phyloP scores from a whole-genome alignment of 2,329 filamentous ascomycete species.

The Colletotrichum tanaceti region DNA sequence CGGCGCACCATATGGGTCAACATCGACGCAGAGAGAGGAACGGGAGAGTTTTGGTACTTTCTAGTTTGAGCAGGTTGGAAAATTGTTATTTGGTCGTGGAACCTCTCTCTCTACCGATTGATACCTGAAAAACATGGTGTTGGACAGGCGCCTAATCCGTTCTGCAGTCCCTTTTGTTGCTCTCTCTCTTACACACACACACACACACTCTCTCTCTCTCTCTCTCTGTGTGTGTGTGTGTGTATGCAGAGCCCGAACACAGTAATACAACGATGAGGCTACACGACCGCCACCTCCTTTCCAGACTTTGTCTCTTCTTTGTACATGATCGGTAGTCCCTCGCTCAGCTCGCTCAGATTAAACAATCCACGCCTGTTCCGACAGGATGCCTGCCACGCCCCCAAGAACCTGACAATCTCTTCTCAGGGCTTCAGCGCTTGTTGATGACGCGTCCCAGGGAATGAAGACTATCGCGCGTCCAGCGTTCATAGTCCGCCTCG shows the following conservation, averaged over 20 bases:
- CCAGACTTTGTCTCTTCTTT: not conserved
- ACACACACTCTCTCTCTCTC: no score
- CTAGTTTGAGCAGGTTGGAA: constrained; percentile 5
- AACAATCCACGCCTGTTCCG: not conserved
- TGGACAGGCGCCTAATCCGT: constrained; percentile 1
- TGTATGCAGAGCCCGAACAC: constrained; percentile 1
- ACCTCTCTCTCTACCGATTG: constrained; percentile 4
- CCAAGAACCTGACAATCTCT: not conserved
- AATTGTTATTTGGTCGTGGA: not conserved
- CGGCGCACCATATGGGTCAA: not conserved
- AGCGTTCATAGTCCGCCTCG: constrained; percentile 46
- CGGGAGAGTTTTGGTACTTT: not conserved
- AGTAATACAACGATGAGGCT: not conserved
- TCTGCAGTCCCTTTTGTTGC: not conserved
- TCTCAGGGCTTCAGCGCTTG: not conserved
- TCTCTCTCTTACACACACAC: no score
- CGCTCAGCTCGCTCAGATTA: not conserved
- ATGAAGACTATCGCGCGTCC: constrained; percentile 46
- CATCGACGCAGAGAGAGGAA: not conserved
- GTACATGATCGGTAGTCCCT: constrained; percentile 1
- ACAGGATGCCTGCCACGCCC: no score
- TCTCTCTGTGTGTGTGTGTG: no score
- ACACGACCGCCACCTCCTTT: not conserved
- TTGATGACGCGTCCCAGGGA: constrained; percentile 41
- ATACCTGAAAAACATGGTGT: constrained; percentile 25